Base-by-base conservation (phyloP, 164 flowering plant genomes). In the Chimonanthus salicifolius region DNA sequence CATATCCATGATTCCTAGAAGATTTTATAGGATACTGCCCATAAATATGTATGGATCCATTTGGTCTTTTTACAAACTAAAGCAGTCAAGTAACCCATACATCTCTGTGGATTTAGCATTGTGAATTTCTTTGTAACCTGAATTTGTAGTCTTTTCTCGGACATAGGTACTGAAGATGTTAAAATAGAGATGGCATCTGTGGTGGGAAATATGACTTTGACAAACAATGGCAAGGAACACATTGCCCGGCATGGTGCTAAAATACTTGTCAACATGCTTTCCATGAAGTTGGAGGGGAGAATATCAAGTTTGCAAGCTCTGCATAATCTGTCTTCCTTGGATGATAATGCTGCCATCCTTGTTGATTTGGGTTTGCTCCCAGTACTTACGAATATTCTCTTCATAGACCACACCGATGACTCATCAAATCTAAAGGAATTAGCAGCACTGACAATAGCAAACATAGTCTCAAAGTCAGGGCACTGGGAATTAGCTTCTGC, bases 401-500 rank as follows among this genome's bases (percentile, higher is more conserved):
- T 88, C 62, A 67, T 67, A 63, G 70, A 76, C 11, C 13, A 54
- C 33, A 73, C 65, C 47, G 82, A 74, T 49, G 63, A 60, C 4
- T 46, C 66, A 43, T 58, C 64, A 21, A 83, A 79, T 58, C 58
- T 71, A 45, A 79, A 79, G 74, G 86, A 82, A 69, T 62, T 82
- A 16, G 82, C 85, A 18, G 82, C 85, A 13, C 72, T 77, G 5
- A 76, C 70, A 48, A 74, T 81, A 60, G 84, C 85, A 72, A 82
- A 85, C 68, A 75, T 85, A 21, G 85, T 83, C 62, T 79, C 83
- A 13, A 84, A 85, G 65, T 84, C 87, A 13, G 89, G 92, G 70
- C 83, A 82, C 65, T 88, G 89, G 89, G 92, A 88, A 77, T 78
- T 85, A 71, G 87, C 89, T 50, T 67, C 79, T 74, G 83, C 69